A percentile compares a stretch with the other conserved stretches of the same genome.
These are phyloP conservation scores for Penicillium glabrum DNA, from an alignment of 2,329 filamentous ascomycete species.

Conservation along the genomic window DNA sequence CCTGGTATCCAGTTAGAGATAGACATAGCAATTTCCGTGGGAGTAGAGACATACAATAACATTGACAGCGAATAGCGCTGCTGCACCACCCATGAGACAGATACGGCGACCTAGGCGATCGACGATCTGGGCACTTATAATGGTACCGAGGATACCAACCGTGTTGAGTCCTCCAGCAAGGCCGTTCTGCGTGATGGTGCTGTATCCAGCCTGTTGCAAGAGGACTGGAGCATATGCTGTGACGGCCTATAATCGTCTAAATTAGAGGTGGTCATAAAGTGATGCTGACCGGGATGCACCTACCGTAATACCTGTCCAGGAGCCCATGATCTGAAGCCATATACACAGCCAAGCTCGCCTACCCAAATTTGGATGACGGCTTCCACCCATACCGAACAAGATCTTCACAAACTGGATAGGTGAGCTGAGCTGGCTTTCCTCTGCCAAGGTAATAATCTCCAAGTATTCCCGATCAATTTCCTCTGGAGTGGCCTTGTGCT, in stretches of 20 bases:
- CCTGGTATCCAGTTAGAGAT: slow-evolving; percentile 20
- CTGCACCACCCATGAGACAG: slow-evolving; percentile 44
- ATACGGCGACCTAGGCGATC: slow-evolving; percentile 50
- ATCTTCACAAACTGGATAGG: slow-evolving; percentile 42
- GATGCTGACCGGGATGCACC: slow-evolving; percentile 17
- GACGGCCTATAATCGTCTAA: slow-evolving; percentile 23
- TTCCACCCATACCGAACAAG: slow-evolving; percentile 34
- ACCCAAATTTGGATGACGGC: slow-evolving; percentile 32
- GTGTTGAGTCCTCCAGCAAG: slow-evolving; percentile 55
- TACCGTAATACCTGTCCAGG: slow-evolving; percentile 47
- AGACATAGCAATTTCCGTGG: not conserved
- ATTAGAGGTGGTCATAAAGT: not conserved
- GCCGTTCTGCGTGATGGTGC: slow-evolving; percentile 43
- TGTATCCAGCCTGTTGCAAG: slow-evolving; percentile 33
- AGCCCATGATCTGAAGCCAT: slow-evolving; percentile 47
- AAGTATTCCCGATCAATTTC: slow-evolving; percentile 34
- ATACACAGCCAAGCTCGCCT: slow-evolving; percentile 46
- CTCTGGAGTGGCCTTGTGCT: slow-evolving; percentile 15
- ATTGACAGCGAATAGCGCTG: slow-evolving; percentile 44
- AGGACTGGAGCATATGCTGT: slow-evolving; percentile 38
- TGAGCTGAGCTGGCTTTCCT: slow-evolving; percentile 34
- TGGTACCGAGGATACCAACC: slow-evolving; percentile 53
- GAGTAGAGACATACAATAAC: slow-evolving; percentile 32
- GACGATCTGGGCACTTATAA: slow-evolving; percentile 53
- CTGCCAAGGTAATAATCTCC: slow-evolving; percentile 35